These are phyloP conservation scores for Aspergillus latus DNA, from an alignment of 2,329 filamentous ascomycete species.

Conservation along the genomic window DNA sequence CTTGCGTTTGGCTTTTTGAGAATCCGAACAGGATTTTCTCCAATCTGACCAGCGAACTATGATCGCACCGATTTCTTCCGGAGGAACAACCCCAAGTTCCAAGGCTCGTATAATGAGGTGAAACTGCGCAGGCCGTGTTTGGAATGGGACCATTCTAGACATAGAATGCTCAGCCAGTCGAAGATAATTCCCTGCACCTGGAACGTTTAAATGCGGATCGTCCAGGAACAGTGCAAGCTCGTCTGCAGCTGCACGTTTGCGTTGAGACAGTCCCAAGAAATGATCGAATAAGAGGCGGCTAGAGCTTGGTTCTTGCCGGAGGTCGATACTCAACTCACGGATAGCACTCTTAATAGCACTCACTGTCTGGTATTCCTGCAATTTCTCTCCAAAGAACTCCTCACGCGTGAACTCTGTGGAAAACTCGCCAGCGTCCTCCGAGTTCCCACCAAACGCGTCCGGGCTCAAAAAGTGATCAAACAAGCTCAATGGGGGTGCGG, in stretches of 20 bases:
- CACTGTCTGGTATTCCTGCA: slow-evolving; percentile 25
- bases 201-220: slow-evolving; percentile 38
- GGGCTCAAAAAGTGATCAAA: slow-evolving; percentile 21
- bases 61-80: slow-evolving; percentile 35
- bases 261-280: slow-evolving; percentile 25
- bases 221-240: slow-evolving; percentile 36
- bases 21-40: slow-evolving; percentile 12
- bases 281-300: slow-evolving; percentile 38
- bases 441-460: slow-evolving; percentile 12
- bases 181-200: slow-evolving; percentile 38
- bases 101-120: slow-evolving; percentile 31
- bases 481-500: slow-evolving; percentile 22
- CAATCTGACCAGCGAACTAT: slow-evolving; percentile 28
- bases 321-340: slow-evolving; percentile 31
- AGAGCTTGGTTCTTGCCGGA: slow-evolving; percentile 35
- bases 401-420: slow-evolving; percentile 9
- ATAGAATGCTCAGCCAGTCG: slow-evolving; percentile 29
- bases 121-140: slow-evolving; percentile 25
- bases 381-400: slow-evolving; percentile 19
- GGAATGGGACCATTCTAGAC: slow-evolving; percentile 18
- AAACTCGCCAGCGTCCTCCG: neutral
- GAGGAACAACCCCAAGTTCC: slow-evolving; percentile 36
- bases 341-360: slow-evolving; percentile 32
- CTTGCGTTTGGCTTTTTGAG: slow-evolving; percentile 18
- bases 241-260: slow-evolving; percentile 14